Conservation (phyloP, 106 monocot species). For the Triglochin maritima region DNA sequence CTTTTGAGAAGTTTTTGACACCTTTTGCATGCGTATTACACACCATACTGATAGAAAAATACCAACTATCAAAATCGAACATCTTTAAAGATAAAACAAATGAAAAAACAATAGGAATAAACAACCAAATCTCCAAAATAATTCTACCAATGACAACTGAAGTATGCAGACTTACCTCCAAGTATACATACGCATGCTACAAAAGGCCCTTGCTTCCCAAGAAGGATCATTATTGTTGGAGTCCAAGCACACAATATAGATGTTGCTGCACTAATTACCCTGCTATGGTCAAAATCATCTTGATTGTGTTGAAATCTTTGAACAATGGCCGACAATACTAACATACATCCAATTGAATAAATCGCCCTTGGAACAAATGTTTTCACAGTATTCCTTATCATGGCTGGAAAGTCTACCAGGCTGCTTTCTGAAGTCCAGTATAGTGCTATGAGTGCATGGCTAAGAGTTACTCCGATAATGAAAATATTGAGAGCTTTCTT, state of each 20-base stretch:
- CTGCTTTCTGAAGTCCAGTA: slow-evolving; percentile 67
- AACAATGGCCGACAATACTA: slow-evolving; percentile 36
- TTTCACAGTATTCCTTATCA: slow-evolving; percentile 35
- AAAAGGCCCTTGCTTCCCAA: slow-evolving; percentile 81
- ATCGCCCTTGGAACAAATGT: slow-evolving; percentile 51
- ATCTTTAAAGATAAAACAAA: neutral
- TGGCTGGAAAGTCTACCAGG: slow-evolving; percentile 14
- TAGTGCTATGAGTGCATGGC: slow-evolving; percentile 48
- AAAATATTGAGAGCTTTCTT: slow-evolving; percentile 24
- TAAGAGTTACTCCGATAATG: slow-evolving; percentile 28
- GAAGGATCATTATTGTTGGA: slow-evolving; percentile 67
- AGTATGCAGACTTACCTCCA: slow-evolving; percentile 46
- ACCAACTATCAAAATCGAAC: neutral
- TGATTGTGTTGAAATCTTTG: slow-evolving; percentile 13
- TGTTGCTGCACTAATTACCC: slow-evolving; percentile 21
- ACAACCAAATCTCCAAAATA: neutral
- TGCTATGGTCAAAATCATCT: slow-evolving; percentile 16
- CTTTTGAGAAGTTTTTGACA: slow-evolving; percentile 1
- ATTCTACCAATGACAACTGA: too few species aligned
- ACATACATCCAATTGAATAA: slow-evolving; percentile 53
- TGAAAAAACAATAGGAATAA: neutral
- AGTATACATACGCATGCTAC: slow-evolving; percentile 39
- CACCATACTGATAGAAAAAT: slow-evolving; percentile 39
- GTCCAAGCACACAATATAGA: slow-evolving; percentile 64
- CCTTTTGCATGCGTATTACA: slow-evolving; percentile 35